Conservation (phyloP, 164 flowering plant genomes). For the Magnolia sinica region DNA sequence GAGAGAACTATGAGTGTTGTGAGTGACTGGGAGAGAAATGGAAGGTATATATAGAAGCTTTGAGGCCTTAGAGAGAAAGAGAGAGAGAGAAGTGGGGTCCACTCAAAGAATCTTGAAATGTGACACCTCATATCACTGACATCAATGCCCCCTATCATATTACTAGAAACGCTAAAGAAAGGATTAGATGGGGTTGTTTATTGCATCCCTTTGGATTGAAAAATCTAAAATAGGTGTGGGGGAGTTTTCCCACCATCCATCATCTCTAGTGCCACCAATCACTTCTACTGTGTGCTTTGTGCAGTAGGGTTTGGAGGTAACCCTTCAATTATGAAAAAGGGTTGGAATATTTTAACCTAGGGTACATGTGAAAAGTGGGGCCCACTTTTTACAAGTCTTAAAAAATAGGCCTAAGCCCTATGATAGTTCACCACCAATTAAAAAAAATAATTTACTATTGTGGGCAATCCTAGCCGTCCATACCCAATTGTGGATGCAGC, state of each 20-base stretch:
- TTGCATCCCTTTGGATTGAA: neutral
- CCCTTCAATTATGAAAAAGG: neutral
- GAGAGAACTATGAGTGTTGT: neutral
- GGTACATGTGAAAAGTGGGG: neutral
- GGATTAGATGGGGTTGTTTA: neutral
- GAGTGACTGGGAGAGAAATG: neutral
- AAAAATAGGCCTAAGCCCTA: neutral
- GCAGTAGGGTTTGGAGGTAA: neutral
- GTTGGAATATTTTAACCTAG: neutral
- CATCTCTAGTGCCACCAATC: neutral
- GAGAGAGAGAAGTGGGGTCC: too few relatives aligned
- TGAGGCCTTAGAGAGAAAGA: neutral
- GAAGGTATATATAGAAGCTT: slow-evolving; percentile 9
- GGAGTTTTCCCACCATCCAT: neutral
- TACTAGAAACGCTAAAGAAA: neutral
- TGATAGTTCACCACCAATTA: neutral
- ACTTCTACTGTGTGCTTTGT: neutral
- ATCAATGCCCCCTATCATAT: slow-evolving; percentile 1
- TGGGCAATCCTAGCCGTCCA: too few relatives aligned
- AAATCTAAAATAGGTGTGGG: neutral
- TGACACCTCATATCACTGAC: slow-evolving; percentile 7
- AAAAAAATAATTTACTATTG: neutral
- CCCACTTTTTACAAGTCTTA: neutral
- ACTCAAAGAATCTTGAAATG: neutral
- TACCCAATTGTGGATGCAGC: too few relatives aligned